Evolutionary conservation across 768 basidiomycete species (phyloP).

Genomic region (Tricholoma hemisulphureum): DNA sequence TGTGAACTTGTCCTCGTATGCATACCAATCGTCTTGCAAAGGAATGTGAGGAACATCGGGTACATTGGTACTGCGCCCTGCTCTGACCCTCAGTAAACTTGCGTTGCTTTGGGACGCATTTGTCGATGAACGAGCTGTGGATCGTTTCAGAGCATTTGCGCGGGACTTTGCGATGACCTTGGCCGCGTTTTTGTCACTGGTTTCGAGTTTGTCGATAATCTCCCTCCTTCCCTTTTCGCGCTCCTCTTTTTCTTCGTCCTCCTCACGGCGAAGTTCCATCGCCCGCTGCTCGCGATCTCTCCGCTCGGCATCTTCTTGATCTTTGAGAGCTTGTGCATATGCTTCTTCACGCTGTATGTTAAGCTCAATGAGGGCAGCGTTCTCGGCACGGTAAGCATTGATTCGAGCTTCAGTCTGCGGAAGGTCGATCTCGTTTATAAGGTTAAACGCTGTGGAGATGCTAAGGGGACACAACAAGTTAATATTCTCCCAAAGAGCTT

Average conservation of each 20-base stretch:
- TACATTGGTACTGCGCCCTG: slow-evolving; percentile 61
- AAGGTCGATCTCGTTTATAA: slow-evolving; percentile 86
- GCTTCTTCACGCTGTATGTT: slow-evolving; percentile 83
- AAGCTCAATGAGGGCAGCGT: slow-evolving; percentile 77
- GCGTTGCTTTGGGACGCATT: slow-evolving; percentile 47
- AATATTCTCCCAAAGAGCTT: slow-evolving; percentile 11
- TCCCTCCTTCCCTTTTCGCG: slow-evolving; percentile 68
- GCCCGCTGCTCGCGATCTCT: slow-evolving; percentile 69
- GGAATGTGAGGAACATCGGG: slow-evolving; percentile 82
- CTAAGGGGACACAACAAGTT: background rate
- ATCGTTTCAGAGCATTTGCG: slow-evolving; percentile 61
- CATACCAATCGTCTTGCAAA: slow-evolving; percentile 72
- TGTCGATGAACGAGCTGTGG: slow-evolving; percentile 52
- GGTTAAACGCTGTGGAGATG: slow-evolving; percentile 78
- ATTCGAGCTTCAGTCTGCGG: slow-evolving; percentile 82
- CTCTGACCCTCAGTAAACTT: slow-evolving; percentile 57
- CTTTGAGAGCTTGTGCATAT: slow-evolving; percentile 66
- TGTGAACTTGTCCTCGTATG: slow-evolving; percentile 66
- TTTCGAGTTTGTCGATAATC: slow-evolving; percentile 80
- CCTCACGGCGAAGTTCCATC: slow-evolving; percentile 59
- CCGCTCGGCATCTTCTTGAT: slow-evolving; percentile 80
- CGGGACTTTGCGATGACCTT: slow-evolving; percentile 70
- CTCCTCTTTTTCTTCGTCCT: slow-evolving; percentile 76
- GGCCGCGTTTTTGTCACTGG: slow-evolving; percentile 67
- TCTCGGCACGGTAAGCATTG: slow-evolving; percentile 72